Base-by-base conservation (phyloP, 2,329 filamentous ascomycete genomes). In the Ambrosiella cleistominuta region DNA sequence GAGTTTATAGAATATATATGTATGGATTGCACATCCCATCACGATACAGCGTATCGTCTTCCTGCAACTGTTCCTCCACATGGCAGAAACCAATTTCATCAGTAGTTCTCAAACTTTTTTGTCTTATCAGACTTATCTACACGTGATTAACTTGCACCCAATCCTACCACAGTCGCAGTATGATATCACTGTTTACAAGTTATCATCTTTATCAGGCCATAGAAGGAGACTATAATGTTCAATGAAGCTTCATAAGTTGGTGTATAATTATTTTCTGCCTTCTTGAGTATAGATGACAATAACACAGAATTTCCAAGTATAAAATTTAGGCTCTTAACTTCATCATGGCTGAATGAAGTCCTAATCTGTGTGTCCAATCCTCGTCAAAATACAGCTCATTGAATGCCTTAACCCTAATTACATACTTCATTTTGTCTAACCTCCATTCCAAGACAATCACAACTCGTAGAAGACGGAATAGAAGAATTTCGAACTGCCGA, bases 41-140 rank as follows among this genome's bases (percentile, higher is more conserved):
- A 51, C 9, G 27, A 19, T 19, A 9, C 9, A n/a, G 19, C 19
- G 17, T 15, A 51, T 51, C 47, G 11, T 3, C 15, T 51, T 27
- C 47, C 47, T 35, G 13, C 47, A 51, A 19, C 7, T 19, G 19
- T 35, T 51, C 47, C 47, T 51, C 5, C 47, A 35, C 19, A 51
- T 51, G 47, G n/a, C 11, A 51, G 35, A 51, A 19, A 5, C 13
- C 15, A 53, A 44, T 38, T 44, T 47, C 13, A 39, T 36, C 8
- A n/a, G 47, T 57, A 47, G 15, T 27, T 56, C 39, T 51, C 51
- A 51, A 61, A 58, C 55, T 59, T 63, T 64, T 63, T 62, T 60
- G 8, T 53, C 52, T 56, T 49, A 49, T 58, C 27, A 49, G 55
- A 35, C 1, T 47, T 63, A 63, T 63, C 62, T 13, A 4, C 62